Base-by-base conservation (phyloP, 2,329 filamentous ascomycete genomes). In the Trichoderma atrobrunneum region DNA sequence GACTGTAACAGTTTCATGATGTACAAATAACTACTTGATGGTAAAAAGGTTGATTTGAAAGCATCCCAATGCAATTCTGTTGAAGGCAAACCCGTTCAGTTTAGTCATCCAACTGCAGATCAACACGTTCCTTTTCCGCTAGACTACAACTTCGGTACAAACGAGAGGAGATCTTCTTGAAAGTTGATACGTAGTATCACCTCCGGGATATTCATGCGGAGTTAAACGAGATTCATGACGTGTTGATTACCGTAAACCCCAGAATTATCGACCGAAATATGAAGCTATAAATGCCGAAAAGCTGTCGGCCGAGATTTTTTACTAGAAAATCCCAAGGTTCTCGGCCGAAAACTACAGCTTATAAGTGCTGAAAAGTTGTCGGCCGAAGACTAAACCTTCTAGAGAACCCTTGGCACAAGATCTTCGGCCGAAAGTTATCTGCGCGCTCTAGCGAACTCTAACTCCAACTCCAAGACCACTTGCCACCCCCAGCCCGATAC, bases 381-480 rank as follows among this genome's bases (percentile, higher is more conserved):
- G 39, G 39, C 14, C 39, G 39, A 43, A 43, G 4, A n/a, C 3
- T 43, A n/a, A 43, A n/a, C 0, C 1, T 43, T 18, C 18, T 3
- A 10, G 8, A 39, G 7, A 14, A 30, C 30, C 30, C 32, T 36
- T 36, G 5, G 11, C 32, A 34, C 12, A 34, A 34, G 32, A 16
- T 36, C 34, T 43, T 0, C 39, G 39, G 39, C 39, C 39, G 7
- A 43, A 4, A n/a, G 39, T 3, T 43, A n/a, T 8, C 18, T 18
- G 39, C 16, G 39, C 39, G 1, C 1, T n/a, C 7, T 2, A 2
- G 16, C 6, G 18, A 43, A 43, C 7, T 0, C 0, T n/a, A 43
- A 43, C 39, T n/a, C 39, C 39, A 43, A n/a, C 39, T 18, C 39
- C 7, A 43, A 18, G 39, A 8, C 3, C 16, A 1, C 5, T 3